These are phyloP conservation scores for Daldinia bambusicola DNA, from an alignment of 495 filamentous ascomycete species.

Conservation along the genomic window DNA sequence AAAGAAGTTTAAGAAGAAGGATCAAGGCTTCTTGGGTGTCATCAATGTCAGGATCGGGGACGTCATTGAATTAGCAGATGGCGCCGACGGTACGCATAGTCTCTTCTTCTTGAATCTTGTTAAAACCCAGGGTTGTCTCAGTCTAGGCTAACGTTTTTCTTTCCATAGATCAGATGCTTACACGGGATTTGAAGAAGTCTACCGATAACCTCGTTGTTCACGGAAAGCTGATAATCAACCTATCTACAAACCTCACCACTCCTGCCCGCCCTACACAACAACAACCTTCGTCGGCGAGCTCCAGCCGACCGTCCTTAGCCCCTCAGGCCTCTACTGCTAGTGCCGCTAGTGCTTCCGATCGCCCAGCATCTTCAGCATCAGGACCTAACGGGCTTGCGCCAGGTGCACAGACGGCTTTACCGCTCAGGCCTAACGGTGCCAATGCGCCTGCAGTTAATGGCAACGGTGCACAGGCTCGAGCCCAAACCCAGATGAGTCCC, in stretches of 20 bases:
- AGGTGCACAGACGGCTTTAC: slow-evolving; percentile 46
- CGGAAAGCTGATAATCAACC: slow-evolving; percentile 94
- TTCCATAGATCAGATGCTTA: slow-evolving; percentile 83
- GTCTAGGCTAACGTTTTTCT: slow-evolving; percentile 30
- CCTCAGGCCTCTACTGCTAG: slow-evolving; percentile 53
- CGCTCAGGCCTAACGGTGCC: slow-evolving; percentile 54
- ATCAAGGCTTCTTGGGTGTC: slow-evolving; percentile 96
- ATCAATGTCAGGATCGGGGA: slow-evolving; percentile 96
- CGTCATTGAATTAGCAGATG: slow-evolving; percentile 87
- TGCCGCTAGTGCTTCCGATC: slow-evolving; percentile 46
- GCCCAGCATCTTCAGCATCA: slow-evolving; percentile 60
- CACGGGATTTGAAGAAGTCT: slow-evolving; percentile 96
- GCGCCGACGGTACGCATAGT: slow-evolving; percentile 81
- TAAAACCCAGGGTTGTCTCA: neutral
- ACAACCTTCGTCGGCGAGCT: slow-evolving; percentile 48
- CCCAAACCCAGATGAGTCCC: slow-evolving; percentile 76
- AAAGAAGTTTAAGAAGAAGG: slow-evolving; percentile 99
- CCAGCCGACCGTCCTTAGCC: slow-evolving; percentile 55
- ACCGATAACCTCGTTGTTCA: slow-evolving; percentile 98
- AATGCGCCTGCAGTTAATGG: slow-evolving; percentile 54
- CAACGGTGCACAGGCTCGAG: slow-evolving; percentile 47
- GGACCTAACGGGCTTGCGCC: slow-evolving; percentile 52
- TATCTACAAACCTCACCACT: slow-evolving; percentile 82
- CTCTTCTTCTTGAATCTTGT: neutral
- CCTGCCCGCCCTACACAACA: slow-evolving; percentile 48